These are phyloP conservation scores for Cryptosporidium ubiquitum DNA, from an alignment of 169 alveolate species.

Conservation along the genomic window DNA sequence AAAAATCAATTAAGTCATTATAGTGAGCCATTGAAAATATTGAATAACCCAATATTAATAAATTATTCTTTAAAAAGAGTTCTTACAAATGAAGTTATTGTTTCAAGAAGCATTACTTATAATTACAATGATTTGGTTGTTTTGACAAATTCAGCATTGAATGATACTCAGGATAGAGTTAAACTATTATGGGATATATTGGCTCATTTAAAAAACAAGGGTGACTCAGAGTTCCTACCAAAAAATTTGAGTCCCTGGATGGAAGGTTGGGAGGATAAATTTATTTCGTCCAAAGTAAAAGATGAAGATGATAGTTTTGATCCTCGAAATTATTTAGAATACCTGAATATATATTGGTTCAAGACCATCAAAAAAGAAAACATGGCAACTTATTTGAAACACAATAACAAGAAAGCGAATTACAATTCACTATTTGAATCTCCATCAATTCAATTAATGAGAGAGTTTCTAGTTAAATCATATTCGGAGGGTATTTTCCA, in stretches of 20 bases:
- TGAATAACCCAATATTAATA: conserved; percentile 21
- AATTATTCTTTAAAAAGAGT: conserved; percentile 17
- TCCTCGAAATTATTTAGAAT: conserved; percentile 6
- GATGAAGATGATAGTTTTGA: conserved; percentile 1
- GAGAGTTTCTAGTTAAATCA: conserved; percentile 27
- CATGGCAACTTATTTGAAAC: neutral
- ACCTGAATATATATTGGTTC: conserved; percentile 3
- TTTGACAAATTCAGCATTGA: conserved; percentile 8
- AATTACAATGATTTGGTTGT: conserved; percentile 14
- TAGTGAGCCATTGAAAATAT: neutral
- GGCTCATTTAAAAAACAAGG: neutral
- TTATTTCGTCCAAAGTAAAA: conserved; percentile 1
- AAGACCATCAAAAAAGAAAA: neutral
- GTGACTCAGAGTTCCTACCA: neutral
- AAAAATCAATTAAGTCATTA: neutral
- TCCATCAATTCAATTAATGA: conserved; percentile 38
- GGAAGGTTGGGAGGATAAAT: conserved; percentile 14
- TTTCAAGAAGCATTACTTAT: neutral
- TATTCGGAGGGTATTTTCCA: conserved; percentile 1
- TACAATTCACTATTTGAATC: neutral
- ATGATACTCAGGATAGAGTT: conserved; percentile 18
- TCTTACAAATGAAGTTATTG: conserved; percentile 20
- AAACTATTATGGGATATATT: conserved; percentile 43
- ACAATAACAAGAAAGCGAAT: neutral
- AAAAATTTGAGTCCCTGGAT: neutral